Evolutionary conservation across 768 basidiomycete species (phyloP).

Genomic region (Hydnum rufescens): DNA sequence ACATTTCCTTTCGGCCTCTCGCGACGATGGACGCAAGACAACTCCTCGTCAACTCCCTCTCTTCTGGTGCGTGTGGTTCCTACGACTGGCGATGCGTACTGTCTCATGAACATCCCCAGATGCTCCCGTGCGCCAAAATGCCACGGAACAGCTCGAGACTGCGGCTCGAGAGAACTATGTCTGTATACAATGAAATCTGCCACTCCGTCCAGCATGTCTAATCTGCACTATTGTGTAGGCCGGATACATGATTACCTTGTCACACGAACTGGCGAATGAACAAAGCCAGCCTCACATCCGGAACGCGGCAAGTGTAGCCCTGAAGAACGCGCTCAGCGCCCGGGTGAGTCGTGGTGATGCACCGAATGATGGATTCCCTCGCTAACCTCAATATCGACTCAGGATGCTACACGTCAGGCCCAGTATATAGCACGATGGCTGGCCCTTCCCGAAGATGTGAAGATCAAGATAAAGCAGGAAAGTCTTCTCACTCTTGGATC

Average conservation of each 20-base stretch:
- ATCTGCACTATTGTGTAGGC: constrained; percentile 31
- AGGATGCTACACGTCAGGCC: constrained; percentile 59
- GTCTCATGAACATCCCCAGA: constrained; percentile 27
- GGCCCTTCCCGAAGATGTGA: constrained; percentile 42
- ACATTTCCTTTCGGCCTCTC: constrained; percentile 8
- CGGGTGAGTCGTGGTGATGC: constrained; percentile 38
- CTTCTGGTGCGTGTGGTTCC: constrained; percentile 42
- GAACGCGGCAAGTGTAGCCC: constrained; percentile 88
- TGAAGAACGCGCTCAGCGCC: constrained; percentile 88
- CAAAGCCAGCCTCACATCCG: constrained; percentile 48
- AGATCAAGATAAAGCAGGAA: constrained; percentile 72
- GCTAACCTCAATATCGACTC: constrained; percentile 10
- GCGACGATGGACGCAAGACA: constrained; percentile 70
- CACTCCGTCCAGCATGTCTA: background rate
- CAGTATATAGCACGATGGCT: constrained; percentile 72
- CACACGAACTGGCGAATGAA: constrained; percentile 67
- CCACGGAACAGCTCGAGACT: constrained; percentile 72
- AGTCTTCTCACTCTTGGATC: constrained; percentile 69
- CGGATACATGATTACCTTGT: constrained; percentile 82
- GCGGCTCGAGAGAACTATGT: constrained; percentile 83
- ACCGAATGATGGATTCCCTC: background rate
- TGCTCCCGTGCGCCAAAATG: constrained; percentile 76
- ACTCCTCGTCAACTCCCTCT: constrained; percentile 83
- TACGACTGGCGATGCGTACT: constrained; percentile 1
- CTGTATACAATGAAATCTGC: constrained; percentile 18